Evolutionary conservation across 495 filamentous ascomycete species (phyloP).

Genomic region (Pseudomonodictys pantanalensis): DNA sequence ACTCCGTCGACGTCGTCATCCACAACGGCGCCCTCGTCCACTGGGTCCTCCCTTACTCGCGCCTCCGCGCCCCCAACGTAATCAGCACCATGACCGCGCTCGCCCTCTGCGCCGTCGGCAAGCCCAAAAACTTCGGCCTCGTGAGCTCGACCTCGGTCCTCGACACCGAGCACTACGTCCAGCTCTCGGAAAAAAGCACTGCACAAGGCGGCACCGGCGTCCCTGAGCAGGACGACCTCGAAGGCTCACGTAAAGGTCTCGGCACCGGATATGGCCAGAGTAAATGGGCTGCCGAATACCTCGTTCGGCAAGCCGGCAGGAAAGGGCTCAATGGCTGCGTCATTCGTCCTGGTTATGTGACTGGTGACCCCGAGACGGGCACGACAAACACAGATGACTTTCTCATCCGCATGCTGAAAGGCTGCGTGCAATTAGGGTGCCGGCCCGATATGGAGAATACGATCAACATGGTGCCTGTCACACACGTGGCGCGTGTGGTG

Average conservation of each 20-base stretch:
- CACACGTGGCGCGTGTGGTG: constrained; percentile 76
- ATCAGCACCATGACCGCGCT: constrained; percentile 75
- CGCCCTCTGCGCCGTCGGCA: constrained; percentile 69
- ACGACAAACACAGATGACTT: constrained; percentile 88
- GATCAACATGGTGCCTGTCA: constrained; percentile 86
- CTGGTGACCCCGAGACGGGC: constrained; percentile 70
- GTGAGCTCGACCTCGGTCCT: constrained; percentile 84
- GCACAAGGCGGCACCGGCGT: constrained; percentile 53
- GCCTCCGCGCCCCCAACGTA: constrained; percentile 76
- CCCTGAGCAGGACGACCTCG: constrained; percentile 62
- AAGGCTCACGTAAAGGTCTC: constrained; percentile 62
- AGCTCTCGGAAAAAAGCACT: constrained; percentile 61
- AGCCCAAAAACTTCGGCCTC: constrained; percentile 77
- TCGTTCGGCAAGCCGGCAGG: constrained; percentile 75
- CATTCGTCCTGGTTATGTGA: constrained; percentile 82
- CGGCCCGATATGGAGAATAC: constrained; percentile 81
- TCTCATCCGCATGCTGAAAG: constrained; percentile 83
- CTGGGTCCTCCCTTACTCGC: constrained; percentile 80
- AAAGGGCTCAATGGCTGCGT: constrained; percentile 74
- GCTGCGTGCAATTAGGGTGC: constrained; percentile 72
- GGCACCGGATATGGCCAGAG: constrained; percentile 87
- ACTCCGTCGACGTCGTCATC: constrained; percentile 73
- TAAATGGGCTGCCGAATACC: constrained; percentile 81
- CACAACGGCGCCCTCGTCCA: constrained; percentile 90
- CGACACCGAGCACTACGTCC: constrained; percentile 76